These are phyloP conservation scores for Xanthoconium stramineum DNA, from an alignment of 768 basidiomycete genomes.

Conservation along the genomic window DNA sequence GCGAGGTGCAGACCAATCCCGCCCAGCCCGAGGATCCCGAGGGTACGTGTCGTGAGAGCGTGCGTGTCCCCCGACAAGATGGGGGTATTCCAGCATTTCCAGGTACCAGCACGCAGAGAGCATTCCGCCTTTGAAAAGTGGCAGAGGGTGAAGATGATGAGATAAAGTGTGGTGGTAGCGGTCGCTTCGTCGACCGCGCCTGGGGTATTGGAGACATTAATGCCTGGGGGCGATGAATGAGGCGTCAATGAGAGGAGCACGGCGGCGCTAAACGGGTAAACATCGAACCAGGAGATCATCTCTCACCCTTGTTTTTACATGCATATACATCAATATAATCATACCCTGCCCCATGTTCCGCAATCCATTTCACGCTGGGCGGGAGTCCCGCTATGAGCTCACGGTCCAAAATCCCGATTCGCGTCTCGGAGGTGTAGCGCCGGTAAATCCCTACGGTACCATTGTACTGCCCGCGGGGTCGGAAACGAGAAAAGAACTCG, in stretches of 20 bases:
- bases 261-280: too few species aligned
- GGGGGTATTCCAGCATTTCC: constrained; percentile 56
- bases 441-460: constrained; percentile 49
- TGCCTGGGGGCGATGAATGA: constrained; percentile 26
- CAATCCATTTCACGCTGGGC: constrained; percentile 70
- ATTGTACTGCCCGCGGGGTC: constrained; percentile 44
- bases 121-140: constrained; percentile 67
- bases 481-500: constrained; percentile 44
- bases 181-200: constrained; percentile 89
- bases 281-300: background rate
- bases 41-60: constrained; percentile 64
- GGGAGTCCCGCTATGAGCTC: constrained; percentile 60
- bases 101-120: constrained; percentile 47
- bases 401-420: constrained; percentile 48
- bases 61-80: constrained; percentile 47
- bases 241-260: too few species aligned
- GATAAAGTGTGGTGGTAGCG: constrained; percentile 82
- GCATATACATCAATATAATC: constrained; percentile 76
- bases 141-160: constrained; percentile 73
- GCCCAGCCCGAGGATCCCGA: constrained; percentile 73
- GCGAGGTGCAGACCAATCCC: constrained; percentile 74
- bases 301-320: constrained; percentile 69
- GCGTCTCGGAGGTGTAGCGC: constrained; percentile 41
- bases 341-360: constrained; percentile 87
- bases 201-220: constrained; percentile 84